Conservation (phyloP, 2,329 filamentous ascomycete genomes). For the Macrophomina tecta region DNA sequence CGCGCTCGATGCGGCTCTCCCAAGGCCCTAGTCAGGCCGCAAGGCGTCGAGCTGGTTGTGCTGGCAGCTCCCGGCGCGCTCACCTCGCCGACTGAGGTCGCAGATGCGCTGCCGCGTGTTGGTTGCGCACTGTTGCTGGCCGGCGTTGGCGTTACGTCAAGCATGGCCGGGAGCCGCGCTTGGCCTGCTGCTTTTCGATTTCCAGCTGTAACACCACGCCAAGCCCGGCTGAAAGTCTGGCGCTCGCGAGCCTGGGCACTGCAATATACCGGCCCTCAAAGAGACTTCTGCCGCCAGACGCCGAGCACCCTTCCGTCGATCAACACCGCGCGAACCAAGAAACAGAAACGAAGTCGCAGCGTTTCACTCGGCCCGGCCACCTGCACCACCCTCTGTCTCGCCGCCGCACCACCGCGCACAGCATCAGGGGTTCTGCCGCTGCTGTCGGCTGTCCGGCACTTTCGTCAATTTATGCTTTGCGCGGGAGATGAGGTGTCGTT, state of each 20-base stretch:
- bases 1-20: background rate
- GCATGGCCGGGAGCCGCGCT: conserved; percentile 16
- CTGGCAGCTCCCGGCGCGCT: too few species aligned
- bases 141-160: conserved; percentile 23
- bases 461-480: background rate
- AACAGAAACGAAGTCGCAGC: background rate
- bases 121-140: conserved; percentile 1
- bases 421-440: background rate
- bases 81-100: background rate
- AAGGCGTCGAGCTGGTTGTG: too few species aligned
- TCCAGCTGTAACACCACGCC: conserved; percentile 11
- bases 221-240: background rate
- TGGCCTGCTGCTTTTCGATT: conserved; percentile 8
- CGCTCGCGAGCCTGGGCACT: background rate
- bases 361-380: conserved; percentile 3
- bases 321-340: background rate
- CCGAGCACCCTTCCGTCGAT: conserved; percentile 4
- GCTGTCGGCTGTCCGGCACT: conserved; percentile 5
- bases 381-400: background rate
- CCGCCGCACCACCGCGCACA: background rate
- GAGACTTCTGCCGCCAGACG: background rate
- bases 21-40: background rate
- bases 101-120: background rate
- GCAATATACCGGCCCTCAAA: conserved; percentile 10
- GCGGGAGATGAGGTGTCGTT: conserved; percentile 16